Evolutionary conservation across 2,329 filamentous ascomycete species (phyloP), one percentile per base, ranked within the genome.

Genomic region (Macrophomina tecta): DNA sequence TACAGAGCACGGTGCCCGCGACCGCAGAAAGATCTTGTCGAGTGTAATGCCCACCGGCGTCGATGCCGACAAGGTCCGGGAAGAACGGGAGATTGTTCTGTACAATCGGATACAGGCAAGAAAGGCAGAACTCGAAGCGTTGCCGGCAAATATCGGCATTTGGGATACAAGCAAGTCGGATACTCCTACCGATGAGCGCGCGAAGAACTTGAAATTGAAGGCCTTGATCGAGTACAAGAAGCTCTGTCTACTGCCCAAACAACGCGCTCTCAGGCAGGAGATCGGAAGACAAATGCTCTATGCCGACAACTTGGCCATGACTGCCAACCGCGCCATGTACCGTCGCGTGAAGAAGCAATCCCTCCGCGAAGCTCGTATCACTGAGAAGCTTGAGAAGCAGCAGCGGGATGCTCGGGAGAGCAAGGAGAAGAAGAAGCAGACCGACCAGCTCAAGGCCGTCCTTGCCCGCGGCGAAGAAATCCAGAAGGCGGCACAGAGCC

Each of bases 361-460:
- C 60, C 86, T 98, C 60, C 90, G 94, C 42, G 95, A 99, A 81
- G 95, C 95, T 66, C 91, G 94, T 67, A 96, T 99, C 71, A 99
- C 95, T 0, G 95, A 99, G 86, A 99, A 97, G 81, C 88, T 99
- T 1, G 95, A 99, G 87, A 98, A 98, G 82, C 94, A 99, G 79
- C 95, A 99, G 78, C 92, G 95, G 67, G 94, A 98, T 78, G 94
- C 94, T 49, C 91, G 95, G 67, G 94, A 98, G 82, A 92, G 91
- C 71, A 92, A 96, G 69, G 95, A 99, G 82, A 97, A 97, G 89
- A 95, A 97, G 88, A 97, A 96, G 82, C 94, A 98, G 76, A 88
- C 86, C 68, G 94, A 98, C 77, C 97, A 97, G 80, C 86, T 99
- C 67, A 89, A 92, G 70, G 91, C 94, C 42, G 93, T 99, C 63